phyloP scores from a whole-genome alignment of 2,329 filamentous ascomycete species.

The Zymoseptoria tritici region DNA sequence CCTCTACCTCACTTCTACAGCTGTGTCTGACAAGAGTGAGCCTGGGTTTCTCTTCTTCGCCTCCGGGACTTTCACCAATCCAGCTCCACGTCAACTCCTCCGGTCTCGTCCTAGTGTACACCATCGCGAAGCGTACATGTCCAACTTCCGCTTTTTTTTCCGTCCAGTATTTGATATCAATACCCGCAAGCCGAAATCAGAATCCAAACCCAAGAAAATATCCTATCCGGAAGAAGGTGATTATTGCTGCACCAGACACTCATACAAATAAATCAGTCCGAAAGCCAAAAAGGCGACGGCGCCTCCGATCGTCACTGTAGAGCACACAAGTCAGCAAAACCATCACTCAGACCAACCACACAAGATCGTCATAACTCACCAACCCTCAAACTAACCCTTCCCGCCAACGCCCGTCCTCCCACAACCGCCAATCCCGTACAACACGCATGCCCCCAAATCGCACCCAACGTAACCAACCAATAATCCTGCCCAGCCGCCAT shows the following conservation, averaged over 20 bases:
- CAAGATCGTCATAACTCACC: slow-evolving; percentile 51
- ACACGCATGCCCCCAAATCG: slow-evolving; percentile 74
- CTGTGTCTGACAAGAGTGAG: too few species aligned
- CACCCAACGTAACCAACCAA: slow-evolving; percentile 94
- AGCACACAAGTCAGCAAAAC: too few species aligned
- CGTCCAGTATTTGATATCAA: neutral
- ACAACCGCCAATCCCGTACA: slow-evolving; percentile 90
- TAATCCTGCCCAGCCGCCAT: slow-evolving; percentile 99
- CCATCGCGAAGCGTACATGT: neutral
- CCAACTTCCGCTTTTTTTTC: neutral
- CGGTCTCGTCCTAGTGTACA: too few species aligned
- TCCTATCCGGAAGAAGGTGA: neutral
- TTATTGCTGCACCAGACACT: slow-evolving; percentile 36
- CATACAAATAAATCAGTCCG: slow-evolving; percentile 82
- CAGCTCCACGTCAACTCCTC: too few species aligned
- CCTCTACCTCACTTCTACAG: too few species aligned
- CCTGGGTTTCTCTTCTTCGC: too few species aligned
- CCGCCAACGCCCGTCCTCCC: slow-evolving; percentile 85
- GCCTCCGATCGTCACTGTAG: slow-evolving; percentile 73
- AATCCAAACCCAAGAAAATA: neutral
- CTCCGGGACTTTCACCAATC: too few species aligned
- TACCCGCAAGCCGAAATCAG: neutral
- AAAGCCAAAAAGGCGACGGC: slow-evolving; percentile 86
- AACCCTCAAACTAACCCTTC: slow-evolving; percentile 88
- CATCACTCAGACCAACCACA: too few species aligned